Percentiles rank a stretch among this genome's conserved stretches.
Conservation (phyloP, 768 basidiomycete species). For the Psilocybe cubensis region DNA sequence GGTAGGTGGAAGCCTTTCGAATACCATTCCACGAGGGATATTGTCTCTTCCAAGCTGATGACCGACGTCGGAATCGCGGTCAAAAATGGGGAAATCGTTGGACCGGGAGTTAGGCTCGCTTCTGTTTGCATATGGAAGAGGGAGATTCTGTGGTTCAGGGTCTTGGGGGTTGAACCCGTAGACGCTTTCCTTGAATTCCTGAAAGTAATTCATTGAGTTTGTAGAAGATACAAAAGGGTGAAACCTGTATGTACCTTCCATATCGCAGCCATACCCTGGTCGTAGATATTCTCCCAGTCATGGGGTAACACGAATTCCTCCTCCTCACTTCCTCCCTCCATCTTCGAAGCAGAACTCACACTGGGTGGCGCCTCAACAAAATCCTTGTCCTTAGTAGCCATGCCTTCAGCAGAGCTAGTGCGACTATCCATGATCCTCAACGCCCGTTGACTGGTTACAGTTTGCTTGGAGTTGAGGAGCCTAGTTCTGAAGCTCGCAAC, state of each 20-base stretch:
- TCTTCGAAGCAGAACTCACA: no score
- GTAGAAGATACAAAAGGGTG: background rate
- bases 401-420: background rate
- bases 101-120: background rate
- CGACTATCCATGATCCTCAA: constrained; percentile 17
- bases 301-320: background rate
- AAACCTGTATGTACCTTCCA: constrained; percentile 1
- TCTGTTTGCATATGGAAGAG: background rate
- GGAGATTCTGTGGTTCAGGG: background rate
- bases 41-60: background rate
- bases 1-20: background rate
- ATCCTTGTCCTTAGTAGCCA: background rate
- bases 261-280: background rate
- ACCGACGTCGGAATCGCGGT: background rate
- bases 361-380: background rate
- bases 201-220: background rate
- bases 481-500: constrained; percentile 5
- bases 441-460: constrained; percentile 14
- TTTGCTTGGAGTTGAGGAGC: constrained; percentile 8
- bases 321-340: background rate
- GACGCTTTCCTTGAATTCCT: background rate
- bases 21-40: background rate
- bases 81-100: background rate
- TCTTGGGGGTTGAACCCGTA: background rate
- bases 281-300: constrained; percentile 7